Base-by-base conservation (phyloP, 192 early-diverging fungal species). In the Paraglomus occultum region DNA sequence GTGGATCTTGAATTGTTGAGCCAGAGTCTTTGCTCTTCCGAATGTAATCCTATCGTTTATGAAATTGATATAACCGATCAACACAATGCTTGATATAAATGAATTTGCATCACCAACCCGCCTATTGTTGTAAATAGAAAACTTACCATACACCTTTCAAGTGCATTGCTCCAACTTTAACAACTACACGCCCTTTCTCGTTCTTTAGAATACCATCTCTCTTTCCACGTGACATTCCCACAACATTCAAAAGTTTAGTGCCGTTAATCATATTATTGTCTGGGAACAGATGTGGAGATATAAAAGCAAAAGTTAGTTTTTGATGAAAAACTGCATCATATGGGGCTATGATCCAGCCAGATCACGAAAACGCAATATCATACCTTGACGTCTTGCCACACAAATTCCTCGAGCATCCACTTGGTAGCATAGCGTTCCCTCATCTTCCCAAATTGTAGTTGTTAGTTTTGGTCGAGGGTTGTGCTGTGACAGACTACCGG, bases 221-320 rank as follows among this genome's bases (percentile, higher is more conserved):
- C 74, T 91, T 92, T 55, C 92, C 92, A 23, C 92, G 88, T 57
- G 92, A 90, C 91, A 94, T 92, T 51, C 91, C 91, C 15, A 88
- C 88, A 20, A 94, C 90, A 76, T 94, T 94, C 31, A 94, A 81
- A 55, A 94, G 80, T 74, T 94, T 94, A 14, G 92, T 94, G 42
- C 92, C 90, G 75, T 94, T 92, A 50, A 92, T 88, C 88, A 91
- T 92, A 66, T 92, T 83, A 74, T 93, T 90, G 68, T 93, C 91
- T 89, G 80, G 7, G 12, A 1, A 44, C 38, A 40, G 20, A n/a
- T 0, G 5, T 51, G 1, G 15, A n/a, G 15, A 8, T 23, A 54
- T 11, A 54, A 46, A 44, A 1, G 8, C 6, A 1, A 38, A 53
- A 4, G 14, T 49, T 18, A 23, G 39, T 47, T 14, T 23, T 64